Evolutionary conservation across 2,329 filamentous ascomycete species (phyloP), one percentile per base, ranked within the genome.

Genomic region (Apiospora malaysiana): DNA sequence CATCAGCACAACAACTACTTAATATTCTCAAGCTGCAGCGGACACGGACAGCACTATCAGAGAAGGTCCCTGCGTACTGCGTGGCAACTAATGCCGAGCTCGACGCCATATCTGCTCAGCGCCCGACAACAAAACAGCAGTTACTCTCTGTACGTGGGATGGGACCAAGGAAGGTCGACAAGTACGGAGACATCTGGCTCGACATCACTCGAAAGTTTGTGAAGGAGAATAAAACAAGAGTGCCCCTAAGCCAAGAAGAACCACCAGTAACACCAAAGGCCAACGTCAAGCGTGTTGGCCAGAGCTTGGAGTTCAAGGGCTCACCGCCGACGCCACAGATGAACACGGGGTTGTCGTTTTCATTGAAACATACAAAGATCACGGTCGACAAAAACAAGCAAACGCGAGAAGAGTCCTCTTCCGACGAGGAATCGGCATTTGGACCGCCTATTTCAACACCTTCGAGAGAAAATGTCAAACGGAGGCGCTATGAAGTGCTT

Each of bases 121-220:
- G 51, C 16, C 70, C 70, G 9, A 49, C 66, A n/a, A 69, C 56
- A 7, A 45, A n/a, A 49, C 21, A 66, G 21, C 40, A 45, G 1
- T n/a, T 71, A n/a, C 56, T 66, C 32, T 27, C 16, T 45, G 23
- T 71, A 16, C 65, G 49, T n/a, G 70, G 70, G 14, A 66, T 69
- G 42, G 70, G 70, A 21, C 66, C 40, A 4, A 42, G 32, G 27
- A 69, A 69, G 67, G 67, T 23, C 4, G 32, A 71, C n/a, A 32
- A 66, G 37, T 71, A 71, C 37, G 70, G 70, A 32, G 47, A 42
- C 1, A 9, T 43, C 2, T 70, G 69, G 66, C 69, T 70, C 10
- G 40, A 16, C 6, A 51, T 70, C 66, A 70, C 68, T 32, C 42
- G 49, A 27, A 51, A n/a, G 10, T 69, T 59, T 7, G 8, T 68